phyloP scores from a whole-genome alignment of 768 basidiomycete species.

The Mrakia gelida region DNA sequence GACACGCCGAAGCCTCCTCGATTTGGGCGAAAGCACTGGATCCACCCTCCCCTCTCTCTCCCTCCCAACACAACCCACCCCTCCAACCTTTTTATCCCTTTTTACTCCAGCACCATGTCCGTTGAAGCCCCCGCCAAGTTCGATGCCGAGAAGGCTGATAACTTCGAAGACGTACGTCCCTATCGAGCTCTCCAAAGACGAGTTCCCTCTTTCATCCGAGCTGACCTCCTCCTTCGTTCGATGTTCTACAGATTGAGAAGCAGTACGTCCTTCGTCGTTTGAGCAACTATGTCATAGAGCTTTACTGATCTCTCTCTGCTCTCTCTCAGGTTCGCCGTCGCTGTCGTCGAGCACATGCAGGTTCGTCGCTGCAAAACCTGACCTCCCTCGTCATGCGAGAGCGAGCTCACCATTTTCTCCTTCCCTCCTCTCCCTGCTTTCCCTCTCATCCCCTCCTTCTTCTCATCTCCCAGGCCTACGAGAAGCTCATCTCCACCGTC shows the following conservation, averaged over 20 bases:
- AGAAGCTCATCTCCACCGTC: slow-evolving; percentile 83
- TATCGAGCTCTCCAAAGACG: neutral
- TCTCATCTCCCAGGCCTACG: slow-evolving; percentile 66
- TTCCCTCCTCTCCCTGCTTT: neutral
- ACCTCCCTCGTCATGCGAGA: neutral
- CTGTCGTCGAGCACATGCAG: slow-evolving; percentile 93
- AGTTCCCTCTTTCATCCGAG: slow-evolving; percentile 23
- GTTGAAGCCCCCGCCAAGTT: slow-evolving; percentile 48
- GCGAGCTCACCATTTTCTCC: neutral
- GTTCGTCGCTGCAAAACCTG: slow-evolving; percentile 49
- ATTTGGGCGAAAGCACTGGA: neutral
- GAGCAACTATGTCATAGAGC: slow-evolving; percentile 29
- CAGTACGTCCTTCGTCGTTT: slow-evolving; percentile 56
- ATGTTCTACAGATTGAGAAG: slow-evolving; percentile 74
- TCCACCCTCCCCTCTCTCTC: neutral
- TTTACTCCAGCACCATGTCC: slow-evolving; percentile 31
- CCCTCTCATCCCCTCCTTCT: neutral
- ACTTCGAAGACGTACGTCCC: slow-evolving; percentile 66
- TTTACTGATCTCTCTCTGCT: neutral
- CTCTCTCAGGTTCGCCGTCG: slow-evolving; percentile 70
- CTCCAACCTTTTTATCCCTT: neutral
- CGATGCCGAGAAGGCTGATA: slow-evolving; percentile 87
- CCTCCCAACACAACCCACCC: neutral
- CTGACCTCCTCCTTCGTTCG: neutral
- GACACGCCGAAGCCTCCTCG: neutral